Evolutionary conservation across 495 filamentous ascomycete species (phyloP).

Genomic region (Parathielavia hyrcaniae): DNA sequence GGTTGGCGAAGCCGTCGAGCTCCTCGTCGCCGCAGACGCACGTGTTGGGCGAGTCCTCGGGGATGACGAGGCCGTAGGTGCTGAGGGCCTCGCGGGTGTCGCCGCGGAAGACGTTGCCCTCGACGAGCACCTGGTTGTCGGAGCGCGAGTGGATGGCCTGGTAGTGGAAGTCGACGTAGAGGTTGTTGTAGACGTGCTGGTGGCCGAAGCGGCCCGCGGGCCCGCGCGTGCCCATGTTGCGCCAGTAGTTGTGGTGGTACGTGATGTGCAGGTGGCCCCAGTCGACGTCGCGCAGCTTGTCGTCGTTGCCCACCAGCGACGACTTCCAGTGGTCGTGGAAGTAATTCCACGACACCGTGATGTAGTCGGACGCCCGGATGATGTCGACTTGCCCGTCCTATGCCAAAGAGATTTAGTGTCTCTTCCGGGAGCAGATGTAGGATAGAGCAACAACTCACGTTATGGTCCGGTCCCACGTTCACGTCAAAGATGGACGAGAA

Average conservation of each 20-base stretch:
- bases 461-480: conserved; percentile 56
- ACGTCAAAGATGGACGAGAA: conserved; percentile 46
- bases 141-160: conserved; percentile 51
- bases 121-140: conserved; percentile 50
- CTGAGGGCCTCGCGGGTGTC: conserved; percentile 39
- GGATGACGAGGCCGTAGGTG: conserved; percentile 45
- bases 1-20: conserved; percentile 31
- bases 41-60: conserved; percentile 35
- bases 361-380: conserved; percentile 46
- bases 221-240: conserved; percentile 54
- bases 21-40: conserved; percentile 26
- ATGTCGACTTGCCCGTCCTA: conserved; percentile 59
- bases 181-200: conserved; percentile 46
- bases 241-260: conserved; percentile 56
- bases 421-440: conserved; percentile 24
- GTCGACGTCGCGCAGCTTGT: conserved; percentile 40
- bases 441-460: conserved; percentile 36
- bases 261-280: conserved; percentile 54
- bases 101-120: conserved; percentile 44
- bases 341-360: conserved; percentile 47
- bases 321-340: conserved; percentile 62
- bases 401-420: not conserved
- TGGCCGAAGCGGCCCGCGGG: conserved; percentile 61
- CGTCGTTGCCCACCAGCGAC: conserved; percentile 56
- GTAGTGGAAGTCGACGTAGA: conserved; percentile 37